Evolutionary conservation across 2,329 filamentous ascomycete genomes (phyloP), one percentile per base, ranked within the genome.

Genomic region (Exophiala dermatitidis): DNA sequence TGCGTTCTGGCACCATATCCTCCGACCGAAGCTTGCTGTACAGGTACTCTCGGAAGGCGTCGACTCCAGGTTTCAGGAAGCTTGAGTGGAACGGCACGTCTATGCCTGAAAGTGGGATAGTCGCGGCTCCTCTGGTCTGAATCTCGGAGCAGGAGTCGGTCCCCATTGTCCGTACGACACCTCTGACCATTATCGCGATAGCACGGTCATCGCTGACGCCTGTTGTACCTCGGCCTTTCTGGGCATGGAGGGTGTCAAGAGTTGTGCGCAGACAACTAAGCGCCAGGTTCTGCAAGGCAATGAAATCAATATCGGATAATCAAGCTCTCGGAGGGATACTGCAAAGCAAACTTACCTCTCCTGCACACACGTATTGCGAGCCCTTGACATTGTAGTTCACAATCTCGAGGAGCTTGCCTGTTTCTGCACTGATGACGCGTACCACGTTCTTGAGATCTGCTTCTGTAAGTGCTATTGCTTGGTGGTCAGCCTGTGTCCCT

Each of bases 31-130:
- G 19, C 82, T 98, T 98, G 87, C 97, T 98, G 65, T 97, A 85
- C 69, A 98, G 73, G 82, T 98, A 98, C 43, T 85, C 91, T 62
- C 93, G 83, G 89, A 98, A 98, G 44, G 94, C 93, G 80, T 98
- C 98, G 72, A 98, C 93, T 65, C 93, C 94, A 37, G 90, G 95
- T 52, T 93, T 88, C 74, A 98, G 75, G 80, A 98, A 98, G 12
- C 93, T 98, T 64, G 87, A 93, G 80, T 98, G 93, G 88, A 98
- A 98, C 42, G 93, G 93, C 32, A 63, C 94, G 66, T 98, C 93
- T 64, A 98, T 98, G 60, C 94, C 94, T 67, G 86, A 88, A 61
- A 98, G 86, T 41, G 94, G 93, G 63, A 98, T 97, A 26, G 91
- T 97, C 42, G 93, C 93, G 67, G 95, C 95, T 28, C 94, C 94